Percentiles rank a stretch among this genome's conserved stretches.
These are phyloP conservation scores for Torulaspora indica DNA, from an alignment of 805 yeast species.

Conservation along the genomic window DNA sequence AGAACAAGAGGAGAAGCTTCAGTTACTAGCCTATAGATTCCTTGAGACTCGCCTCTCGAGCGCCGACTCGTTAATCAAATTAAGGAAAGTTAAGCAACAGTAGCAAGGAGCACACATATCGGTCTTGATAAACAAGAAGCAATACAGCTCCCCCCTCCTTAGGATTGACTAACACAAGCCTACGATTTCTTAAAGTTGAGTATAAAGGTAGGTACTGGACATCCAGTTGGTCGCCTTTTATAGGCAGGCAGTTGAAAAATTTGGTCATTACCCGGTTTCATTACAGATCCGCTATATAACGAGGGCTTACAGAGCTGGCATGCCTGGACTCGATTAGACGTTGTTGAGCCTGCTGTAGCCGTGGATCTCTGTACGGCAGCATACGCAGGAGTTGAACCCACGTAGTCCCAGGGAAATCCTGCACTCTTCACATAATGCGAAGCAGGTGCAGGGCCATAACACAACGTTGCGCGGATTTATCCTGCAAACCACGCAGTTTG, in stretches of 20 bases:
- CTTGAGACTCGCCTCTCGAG: slow-evolving; percentile 55
- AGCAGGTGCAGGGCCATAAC: slow-evolving; percentile 90
- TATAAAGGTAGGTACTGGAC: background rate
- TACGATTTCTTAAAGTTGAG: slow-evolving; percentile 14
- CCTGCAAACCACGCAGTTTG: slow-evolving; percentile 78
- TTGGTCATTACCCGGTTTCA: background rate
- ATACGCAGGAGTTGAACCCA: slow-evolving; percentile 74
- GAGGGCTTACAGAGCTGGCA: background rate
- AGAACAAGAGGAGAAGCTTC: slow-evolving; percentile 36
- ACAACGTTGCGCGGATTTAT: slow-evolving; percentile 67
- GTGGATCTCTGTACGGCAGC: slow-evolving; percentile 75
- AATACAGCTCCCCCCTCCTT: slow-evolving; percentile 25
- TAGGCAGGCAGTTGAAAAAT: background rate
- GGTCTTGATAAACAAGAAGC: slow-evolving; percentile 22
- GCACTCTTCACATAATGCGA: slow-evolving; percentile 83
- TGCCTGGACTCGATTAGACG: slow-evolving; percentile 13
- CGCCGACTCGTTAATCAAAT: slow-evolving; percentile 57
- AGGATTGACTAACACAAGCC: slow-evolving; percentile 28
- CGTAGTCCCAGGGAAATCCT: slow-evolving; percentile 66
- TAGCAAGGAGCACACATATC: slow-evolving; percentile 30
- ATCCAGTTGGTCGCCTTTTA: background rate
- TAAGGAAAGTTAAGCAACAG: slow-evolving; percentile 32
- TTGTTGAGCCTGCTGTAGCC: slow-evolving; percentile 41
- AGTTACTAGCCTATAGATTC: slow-evolving; percentile 18
- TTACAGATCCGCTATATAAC: background rate